Percentiles rank a stretch among this genome's conserved stretches.
Evolutionary conservation across 2,329 filamentous ascomycete species (phyloP).

Genomic region (Diaporthe sp.): DNA sequence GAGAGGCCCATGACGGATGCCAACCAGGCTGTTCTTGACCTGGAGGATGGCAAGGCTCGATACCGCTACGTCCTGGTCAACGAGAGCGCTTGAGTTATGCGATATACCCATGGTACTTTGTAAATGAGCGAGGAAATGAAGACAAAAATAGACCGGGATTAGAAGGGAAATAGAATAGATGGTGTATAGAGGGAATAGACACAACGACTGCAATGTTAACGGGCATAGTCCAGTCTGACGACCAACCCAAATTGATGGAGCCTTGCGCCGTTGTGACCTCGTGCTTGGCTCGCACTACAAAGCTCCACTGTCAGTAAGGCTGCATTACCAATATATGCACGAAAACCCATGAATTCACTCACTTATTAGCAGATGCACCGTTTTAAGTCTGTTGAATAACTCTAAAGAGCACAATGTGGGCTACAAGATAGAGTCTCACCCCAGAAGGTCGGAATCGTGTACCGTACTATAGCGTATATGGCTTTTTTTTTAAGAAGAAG

Average conservation of each 20-base stretch:
- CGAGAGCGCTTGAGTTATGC: conserved; percentile 44
- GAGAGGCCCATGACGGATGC: conserved; percentile 65
- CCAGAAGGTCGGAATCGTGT: too few species aligned
- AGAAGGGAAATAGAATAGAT: not conserved
- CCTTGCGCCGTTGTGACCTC: not conserved
- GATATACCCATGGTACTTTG: not conserved
- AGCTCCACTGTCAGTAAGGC: not conserved
- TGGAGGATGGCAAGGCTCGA: conserved; percentile 65
- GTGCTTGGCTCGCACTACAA: not conserved
- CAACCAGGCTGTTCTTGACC: conserved; percentile 66
- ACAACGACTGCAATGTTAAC: not conserved
- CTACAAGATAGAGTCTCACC: too few species aligned
- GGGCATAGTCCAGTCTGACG: too few species aligned
- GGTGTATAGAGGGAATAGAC: not conserved
- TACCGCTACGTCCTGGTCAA: conserved; percentile 62
- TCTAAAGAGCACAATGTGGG: too few species aligned
- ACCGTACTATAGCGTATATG: too few species aligned
- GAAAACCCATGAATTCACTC: not conserved
- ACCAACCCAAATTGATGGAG: not conserved
- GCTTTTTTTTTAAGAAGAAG: too few species aligned
- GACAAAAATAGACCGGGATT: not conserved
- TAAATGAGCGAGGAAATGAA: not conserved
- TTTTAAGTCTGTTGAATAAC: too few species aligned
- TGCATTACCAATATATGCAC: too few species aligned
- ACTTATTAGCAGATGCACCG: too few species aligned